A percentile compares a stretch with the other conserved stretches of the same genome.
Evolutionary conservation across 2,329 filamentous ascomycete genomes (phyloP).

Genomic region (Furcasterigmium furcatum): DNA sequence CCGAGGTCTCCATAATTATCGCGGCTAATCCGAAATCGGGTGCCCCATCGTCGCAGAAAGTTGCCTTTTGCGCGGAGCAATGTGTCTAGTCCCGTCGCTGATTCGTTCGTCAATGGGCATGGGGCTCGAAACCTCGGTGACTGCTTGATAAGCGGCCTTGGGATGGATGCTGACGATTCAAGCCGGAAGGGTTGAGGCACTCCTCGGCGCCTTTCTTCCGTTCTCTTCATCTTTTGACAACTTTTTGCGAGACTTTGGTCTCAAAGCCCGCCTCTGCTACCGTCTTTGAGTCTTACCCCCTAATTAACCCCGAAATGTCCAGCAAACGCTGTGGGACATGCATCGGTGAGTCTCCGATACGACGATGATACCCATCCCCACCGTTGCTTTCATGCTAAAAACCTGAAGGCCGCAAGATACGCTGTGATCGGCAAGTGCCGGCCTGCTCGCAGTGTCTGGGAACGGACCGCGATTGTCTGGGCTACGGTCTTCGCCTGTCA

Average conservation of each 20-base stretch:
- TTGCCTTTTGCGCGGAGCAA: not conserved
- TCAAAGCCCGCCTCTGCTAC: not conserved
- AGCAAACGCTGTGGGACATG: constrained; percentile 1
- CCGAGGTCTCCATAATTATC: not conserved
- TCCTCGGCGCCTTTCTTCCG: not conserved
- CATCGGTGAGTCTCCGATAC: constrained; percentile 12
- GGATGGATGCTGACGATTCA: not conserved
- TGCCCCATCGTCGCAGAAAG: not conserved
- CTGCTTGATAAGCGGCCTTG: not conserved
- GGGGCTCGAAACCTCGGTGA: too few species aligned
- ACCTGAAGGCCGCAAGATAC: constrained; percentile 3
- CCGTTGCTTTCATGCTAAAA: constrained; percentile 6
- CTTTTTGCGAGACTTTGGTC: constrained; percentile 2
- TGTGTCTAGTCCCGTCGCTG: too few species aligned
- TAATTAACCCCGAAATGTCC: not conserved
- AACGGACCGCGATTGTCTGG: constrained; percentile 16
- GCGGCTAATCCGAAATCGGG: not conserved
- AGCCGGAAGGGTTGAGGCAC: not conserved
- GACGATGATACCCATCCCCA: constrained; percentile 18
- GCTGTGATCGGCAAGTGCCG: constrained; percentile 9
- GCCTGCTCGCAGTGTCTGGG: constrained; percentile 15
- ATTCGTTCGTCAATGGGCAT: too few species aligned
- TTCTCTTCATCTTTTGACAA: not conserved
- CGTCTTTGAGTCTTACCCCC: too few species aligned
- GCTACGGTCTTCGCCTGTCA: constrained; percentile 21